Percentiles rank a stretch among this genome's conserved stretches.
Evolutionary conservation across 257 asterid species (phyloP).

Genomic region (Handroanthus guayacan): DNA sequence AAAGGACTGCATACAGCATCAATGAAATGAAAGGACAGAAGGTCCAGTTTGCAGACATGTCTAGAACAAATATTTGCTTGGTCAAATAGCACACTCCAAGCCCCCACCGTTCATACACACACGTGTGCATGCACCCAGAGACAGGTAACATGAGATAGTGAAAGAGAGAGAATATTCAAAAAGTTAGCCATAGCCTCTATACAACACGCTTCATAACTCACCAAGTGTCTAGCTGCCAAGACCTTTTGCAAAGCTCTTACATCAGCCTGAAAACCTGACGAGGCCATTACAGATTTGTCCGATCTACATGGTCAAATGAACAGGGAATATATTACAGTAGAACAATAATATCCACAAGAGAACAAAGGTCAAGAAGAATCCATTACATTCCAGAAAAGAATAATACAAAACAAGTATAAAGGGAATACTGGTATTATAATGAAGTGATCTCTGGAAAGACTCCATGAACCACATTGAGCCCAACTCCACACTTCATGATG

Average conservation of each 20-base stretch:
- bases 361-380: neutral
- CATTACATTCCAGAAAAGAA: neutral
- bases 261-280: conserved; percentile 98
- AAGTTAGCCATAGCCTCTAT: neutral
- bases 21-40: no score
- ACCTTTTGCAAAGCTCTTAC: conserved; percentile 93
- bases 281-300: conserved; percentile 87
- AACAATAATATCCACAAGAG: neutral
- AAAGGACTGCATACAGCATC: no score
- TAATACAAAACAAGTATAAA: neutral
- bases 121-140: neutral
- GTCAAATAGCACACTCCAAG: conserved; percentile 5
- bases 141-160: neutral
- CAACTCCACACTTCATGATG: conserved; percentile 4
- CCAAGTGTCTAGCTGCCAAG: conserved; percentile 64
- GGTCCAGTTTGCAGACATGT: no score
- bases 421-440: neutral
- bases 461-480: neutral
- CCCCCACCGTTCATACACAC: neutral
- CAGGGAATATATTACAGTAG: conserved; percentile 17
- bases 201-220: conserved; percentile 37
- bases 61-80: neutral
- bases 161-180: neutral
- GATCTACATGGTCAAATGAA: conserved; percentile 59
- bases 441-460: neutral